Percentiles rank a stretch among this genome's conserved stretches.
Conservation (phyloP, 2,329 filamentous ascomycete genomes). For the Alternaria burnsii region DNA sequence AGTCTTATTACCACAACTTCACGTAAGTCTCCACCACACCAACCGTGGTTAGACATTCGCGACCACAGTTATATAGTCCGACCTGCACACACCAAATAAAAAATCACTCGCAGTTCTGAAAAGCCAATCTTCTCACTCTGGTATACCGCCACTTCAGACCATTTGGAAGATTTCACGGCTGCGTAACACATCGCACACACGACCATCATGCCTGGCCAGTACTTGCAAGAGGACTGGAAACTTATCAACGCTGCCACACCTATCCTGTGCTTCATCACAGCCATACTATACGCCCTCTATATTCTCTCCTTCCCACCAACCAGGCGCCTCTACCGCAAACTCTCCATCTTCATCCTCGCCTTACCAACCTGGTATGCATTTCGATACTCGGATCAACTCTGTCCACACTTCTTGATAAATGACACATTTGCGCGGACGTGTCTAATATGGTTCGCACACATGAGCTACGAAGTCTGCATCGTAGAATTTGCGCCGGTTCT, state of each 20-base stretch:
- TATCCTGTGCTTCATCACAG: not conserved
- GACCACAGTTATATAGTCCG: not conserved
- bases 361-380: slow-evolving; percentile 26
- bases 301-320: slow-evolving; percentile 27
- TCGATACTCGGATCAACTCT: slow-evolving; percentile 5
- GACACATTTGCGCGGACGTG: slow-evolving; percentile 28
- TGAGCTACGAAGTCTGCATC: slow-evolving; percentile 25
- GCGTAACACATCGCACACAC: not conserved
- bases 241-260: not conserved
- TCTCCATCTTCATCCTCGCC: slow-evolving; percentile 17
- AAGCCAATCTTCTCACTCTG: not conserved
- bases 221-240: slow-evolving; percentile 1
- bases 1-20: not conserved
- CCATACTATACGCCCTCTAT: slow-evolving; percentile 17
- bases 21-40: not conserved
- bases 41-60: not conserved
- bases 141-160: not conserved
- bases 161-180: not conserved
- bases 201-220: not conserved
- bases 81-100: not conserved
- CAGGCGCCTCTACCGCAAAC: slow-evolving; percentile 12
- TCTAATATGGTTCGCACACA: slow-evolving; percentile 31
- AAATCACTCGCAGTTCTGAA: not conserved
- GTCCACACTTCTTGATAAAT: slow-evolving; percentile 10
- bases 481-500: slow-evolving; percentile 13